Conservation (phyloP, 2,329 filamentous ascomycete genomes). For the Thelonectria discophora region DNA sequence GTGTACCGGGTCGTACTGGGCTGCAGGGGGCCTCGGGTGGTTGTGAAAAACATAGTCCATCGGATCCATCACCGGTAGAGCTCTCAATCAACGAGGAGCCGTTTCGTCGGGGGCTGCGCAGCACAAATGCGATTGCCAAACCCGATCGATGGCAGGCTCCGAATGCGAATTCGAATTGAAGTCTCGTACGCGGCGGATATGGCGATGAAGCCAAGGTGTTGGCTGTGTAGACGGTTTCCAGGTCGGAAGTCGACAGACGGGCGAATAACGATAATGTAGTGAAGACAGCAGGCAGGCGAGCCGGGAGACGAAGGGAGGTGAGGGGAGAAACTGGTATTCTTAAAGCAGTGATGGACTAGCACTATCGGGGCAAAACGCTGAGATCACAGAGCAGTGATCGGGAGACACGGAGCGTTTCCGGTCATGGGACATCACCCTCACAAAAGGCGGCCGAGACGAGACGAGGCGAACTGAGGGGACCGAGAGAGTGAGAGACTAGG, state of each 20-base stretch:
- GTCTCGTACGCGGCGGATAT: constrained; percentile 12
- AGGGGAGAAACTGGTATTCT: constrained; percentile 37
- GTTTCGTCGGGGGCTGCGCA: neutral
- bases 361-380: constrained; percentile 43
- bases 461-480: constrained; percentile 11
- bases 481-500: constrained; percentile 12
- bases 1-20: constrained; percentile 43
- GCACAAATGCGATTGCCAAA: constrained; percentile 1
- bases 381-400: constrained; percentile 39
- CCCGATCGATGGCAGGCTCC: constrained; percentile 9
- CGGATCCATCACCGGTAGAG: constrained; percentile 39
- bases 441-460: constrained; percentile 27
- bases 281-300: neutral
- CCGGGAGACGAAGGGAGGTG: constrained; percentile 26
- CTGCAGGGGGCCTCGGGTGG: constrained; percentile 29
- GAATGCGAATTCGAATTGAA: constrained; percentile 13
- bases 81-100: constrained; percentile 4
- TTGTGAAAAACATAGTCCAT: constrained; percentile 41
- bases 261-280: neutral
- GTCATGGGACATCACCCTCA: constrained; percentile 37
- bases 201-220: neutral
- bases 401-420: constrained; percentile 35
- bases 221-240: constrained; percentile 1
- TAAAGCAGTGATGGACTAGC: constrained; percentile 40
- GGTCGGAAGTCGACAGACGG: neutral